Evolutionary conservation across 1,284 basidiomycete genomes (phyloP).

Genomic region (Cryptococcus sp.): DNA sequence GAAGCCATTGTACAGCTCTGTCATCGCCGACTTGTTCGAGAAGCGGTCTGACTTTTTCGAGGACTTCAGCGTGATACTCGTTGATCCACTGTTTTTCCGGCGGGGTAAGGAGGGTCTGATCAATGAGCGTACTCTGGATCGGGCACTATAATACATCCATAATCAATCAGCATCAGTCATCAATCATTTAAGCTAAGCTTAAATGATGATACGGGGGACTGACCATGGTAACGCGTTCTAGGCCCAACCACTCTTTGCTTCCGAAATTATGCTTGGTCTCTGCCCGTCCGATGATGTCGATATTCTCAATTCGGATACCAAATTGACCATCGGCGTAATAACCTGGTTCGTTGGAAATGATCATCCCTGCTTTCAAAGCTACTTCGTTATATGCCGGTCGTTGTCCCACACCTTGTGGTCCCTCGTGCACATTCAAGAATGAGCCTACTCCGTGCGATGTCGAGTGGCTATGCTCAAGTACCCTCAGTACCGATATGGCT

Average conservation of each 20-base stretch:
- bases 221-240: conserved; percentile 82
- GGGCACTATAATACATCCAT: conserved; percentile 62
- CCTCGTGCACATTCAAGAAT: conserved; percentile 92
- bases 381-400: conserved; percentile 65
- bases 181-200: background rate
- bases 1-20: conserved; percentile 75
- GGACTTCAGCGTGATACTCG: conserved; percentile 76
- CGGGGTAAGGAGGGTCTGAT: conserved; percentile 63
- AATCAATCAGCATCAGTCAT: no score
- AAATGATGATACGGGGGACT: conserved; percentile 20
- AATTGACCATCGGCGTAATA: conserved; percentile 91
- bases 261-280: conserved; percentile 83
- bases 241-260: conserved; percentile 73
- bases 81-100: conserved; percentile 82
- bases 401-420: conserved; percentile 83
- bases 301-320: conserved; percentile 91
- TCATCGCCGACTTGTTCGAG: conserved; percentile 62
- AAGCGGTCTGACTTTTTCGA: conserved; percentile 73
- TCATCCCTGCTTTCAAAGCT: conserved; percentile 78
- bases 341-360: conserved; percentile 89
- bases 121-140: conserved; percentile 82
- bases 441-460: conserved; percentile 94
- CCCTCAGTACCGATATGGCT: background rate
- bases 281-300: conserved; percentile 72
- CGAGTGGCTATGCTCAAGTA: conserved; percentile 63